These are phyloP conservation scores for Chaetomium globosum DNA, from an alignment of 2,329 filamentous ascomycete species.

Conservation along the genomic window DNA sequence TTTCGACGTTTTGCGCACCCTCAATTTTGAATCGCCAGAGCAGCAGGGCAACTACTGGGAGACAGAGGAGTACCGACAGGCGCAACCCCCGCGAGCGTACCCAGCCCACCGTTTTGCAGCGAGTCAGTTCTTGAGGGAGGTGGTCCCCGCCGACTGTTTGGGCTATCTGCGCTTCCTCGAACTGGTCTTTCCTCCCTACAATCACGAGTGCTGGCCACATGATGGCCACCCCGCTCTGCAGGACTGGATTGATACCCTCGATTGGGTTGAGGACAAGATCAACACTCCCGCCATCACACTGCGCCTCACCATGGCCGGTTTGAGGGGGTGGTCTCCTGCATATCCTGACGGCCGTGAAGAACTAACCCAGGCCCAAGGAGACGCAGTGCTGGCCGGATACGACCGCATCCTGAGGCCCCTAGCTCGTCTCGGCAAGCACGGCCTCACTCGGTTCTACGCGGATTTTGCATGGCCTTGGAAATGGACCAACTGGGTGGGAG, in stretches of 20 bases:
- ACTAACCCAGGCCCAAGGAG: conserved; percentile 3
- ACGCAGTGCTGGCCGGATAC: conserved; percentile 13
- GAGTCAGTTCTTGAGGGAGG: conserved; percentile 16
- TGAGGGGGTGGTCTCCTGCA: not conserved
- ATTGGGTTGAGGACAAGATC: conserved; percentile 17
- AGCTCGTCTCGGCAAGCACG: conserved; percentile 10
- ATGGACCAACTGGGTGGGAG: not conserved
- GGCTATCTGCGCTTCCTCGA: conserved; percentile 15
- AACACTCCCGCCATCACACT: not conserved
- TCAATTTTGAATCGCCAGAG: not conserved
- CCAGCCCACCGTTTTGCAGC: conserved; percentile 10
- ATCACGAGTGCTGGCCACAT: not conserved
- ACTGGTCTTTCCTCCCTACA: conserved; percentile 21
- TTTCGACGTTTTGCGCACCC: not conserved
- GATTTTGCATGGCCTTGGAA: conserved; percentile 18
- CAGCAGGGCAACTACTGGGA: too few relatives aligned
- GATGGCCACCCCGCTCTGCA: conserved; percentile 5
- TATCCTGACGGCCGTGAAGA: not conserved
- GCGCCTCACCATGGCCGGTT: not conserved
- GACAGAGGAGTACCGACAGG: not conserved
- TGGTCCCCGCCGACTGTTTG: conserved; percentile 17
- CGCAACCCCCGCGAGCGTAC: not conserved
- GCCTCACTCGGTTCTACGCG: conserved; percentile 12
- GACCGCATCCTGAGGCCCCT: conserved; percentile 14
- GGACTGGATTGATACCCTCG: conserved; percentile 19